A percentile compares a stretch with the other conserved stretches of the same genome.
Conservation (phyloP, 495 filamentous ascomycete species). For the Corynascus novoguineensis region DNA sequence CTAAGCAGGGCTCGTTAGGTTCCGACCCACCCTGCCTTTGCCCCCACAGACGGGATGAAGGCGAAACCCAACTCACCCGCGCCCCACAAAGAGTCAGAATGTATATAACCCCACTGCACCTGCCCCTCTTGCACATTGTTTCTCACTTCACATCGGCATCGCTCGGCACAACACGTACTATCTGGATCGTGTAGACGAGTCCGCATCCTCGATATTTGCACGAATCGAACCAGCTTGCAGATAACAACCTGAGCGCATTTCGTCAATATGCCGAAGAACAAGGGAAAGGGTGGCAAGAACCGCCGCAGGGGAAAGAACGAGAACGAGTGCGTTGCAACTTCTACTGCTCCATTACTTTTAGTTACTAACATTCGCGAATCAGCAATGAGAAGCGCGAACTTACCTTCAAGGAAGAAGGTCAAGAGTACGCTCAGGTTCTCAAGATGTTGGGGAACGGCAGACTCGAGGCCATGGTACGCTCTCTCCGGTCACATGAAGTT, state of each 20-base stretch:
- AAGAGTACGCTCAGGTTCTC: slow-evolving; percentile 97
- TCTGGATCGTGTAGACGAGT: not conserved
- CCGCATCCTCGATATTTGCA: not conserved
- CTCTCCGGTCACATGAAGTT: not conserved
- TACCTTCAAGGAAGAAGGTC: slow-evolving; percentile 95
- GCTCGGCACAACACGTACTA: slow-evolving; percentile 3
- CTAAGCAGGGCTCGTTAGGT: not conserved
- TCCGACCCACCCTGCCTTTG: slow-evolving; percentile 9
- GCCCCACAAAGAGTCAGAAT: slow-evolving; percentile 24
- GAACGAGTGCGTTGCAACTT: slow-evolving; percentile 51
- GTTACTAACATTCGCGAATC: slow-evolving; percentile 9
- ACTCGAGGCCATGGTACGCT: slow-evolving; percentile 62
- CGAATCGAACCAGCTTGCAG: not conserved
- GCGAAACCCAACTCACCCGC: slow-evolving; percentile 16
- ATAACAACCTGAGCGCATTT: not conserved
- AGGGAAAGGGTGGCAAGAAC: slow-evolving; percentile 90
- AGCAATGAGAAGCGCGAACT: slow-evolving; percentile 99
- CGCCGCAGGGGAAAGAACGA: slow-evolving; percentile 98
- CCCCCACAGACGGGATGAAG: slow-evolving; percentile 11
- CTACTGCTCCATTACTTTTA: not conserved
- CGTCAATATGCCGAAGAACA: slow-evolving; percentile 30
- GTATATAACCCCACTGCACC: slow-evolving; percentile 17
- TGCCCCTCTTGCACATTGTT: slow-evolving; percentile 17
- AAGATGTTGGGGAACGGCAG: slow-evolving; percentile 99
- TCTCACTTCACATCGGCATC: slow-evolving; percentile 11